Base-by-base conservation (phyloP, 352 stramenopile genomes). In the Phytophthora lateralis region DNA sequence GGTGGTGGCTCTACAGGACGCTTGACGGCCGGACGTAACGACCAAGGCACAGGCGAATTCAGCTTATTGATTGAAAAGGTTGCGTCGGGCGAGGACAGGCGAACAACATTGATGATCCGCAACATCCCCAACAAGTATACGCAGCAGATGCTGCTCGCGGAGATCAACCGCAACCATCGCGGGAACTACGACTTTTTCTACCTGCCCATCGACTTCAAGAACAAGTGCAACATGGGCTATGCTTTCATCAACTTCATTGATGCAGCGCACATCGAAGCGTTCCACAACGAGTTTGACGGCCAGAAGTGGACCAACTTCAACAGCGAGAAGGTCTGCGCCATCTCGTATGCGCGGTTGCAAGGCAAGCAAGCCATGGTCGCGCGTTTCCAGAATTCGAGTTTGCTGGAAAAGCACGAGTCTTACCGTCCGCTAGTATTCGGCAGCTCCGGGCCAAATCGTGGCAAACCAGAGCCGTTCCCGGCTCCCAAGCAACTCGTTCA, bases 111-210 rank as follows among this genome's bases (percentile, higher is more conserved):
- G 29, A 99, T 99, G 98, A 96, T 99, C 50, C 91, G 97, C 60
- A 99, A 99, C 75, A 99, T 99, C 48, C 98, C 98, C 9, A 99
- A 99, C 92, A 99, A 99, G 82, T 99, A 99, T 76, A 99, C 97
- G 6, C 97, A 99, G 71, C 82, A 98, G 61, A 99, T 99, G 96
- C 76, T 99, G 12, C 76, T 99, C 9, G 57, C 90, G 2, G 97
- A 99, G 88, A 98, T 99, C 69, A 97, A 98, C 54, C 81, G 84
- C 39, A 89, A 89, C 37, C 85, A 96, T 61, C 84, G 96, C 53
- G 96, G 97, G 18, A 89, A 95, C 41, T 97, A 97, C 61, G 96
- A 99, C 71, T 99, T 99, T 63, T 99, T 99, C 74, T 99, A 99
- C 78, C 79, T 99, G 44, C 98, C 98, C 18, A 99, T 99, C 63